Conservation (phyloP, 495 filamentous ascomycete species). For the Chaetomium tenue region DNA sequence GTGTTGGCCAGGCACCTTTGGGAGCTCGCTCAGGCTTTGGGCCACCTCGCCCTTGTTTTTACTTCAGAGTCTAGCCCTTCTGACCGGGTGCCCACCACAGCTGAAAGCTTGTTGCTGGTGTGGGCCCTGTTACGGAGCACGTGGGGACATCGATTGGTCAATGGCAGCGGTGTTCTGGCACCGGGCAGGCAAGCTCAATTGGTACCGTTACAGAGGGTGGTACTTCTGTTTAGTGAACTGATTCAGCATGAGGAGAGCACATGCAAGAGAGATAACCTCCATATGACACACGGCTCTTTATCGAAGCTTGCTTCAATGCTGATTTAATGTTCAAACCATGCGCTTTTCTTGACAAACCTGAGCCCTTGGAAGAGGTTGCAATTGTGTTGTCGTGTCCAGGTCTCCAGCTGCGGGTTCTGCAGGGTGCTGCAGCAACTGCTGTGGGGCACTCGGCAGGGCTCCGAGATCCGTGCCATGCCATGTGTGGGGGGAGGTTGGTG, state of each 20-base stretch:
- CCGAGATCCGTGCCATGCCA: slow-evolving; percentile 1
- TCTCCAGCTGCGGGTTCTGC: not conserved
- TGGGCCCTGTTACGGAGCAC: slow-evolving; percentile 14
- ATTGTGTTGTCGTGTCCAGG: not conserved
- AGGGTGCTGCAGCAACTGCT: not conserved
- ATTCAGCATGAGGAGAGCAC: not conserved
- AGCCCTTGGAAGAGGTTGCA: too few species aligned
- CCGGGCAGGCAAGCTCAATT: not conserved
- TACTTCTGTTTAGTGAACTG: not conserved
- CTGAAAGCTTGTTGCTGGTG: not conserved
- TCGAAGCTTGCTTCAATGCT: too few species aligned
- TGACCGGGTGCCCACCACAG: not conserved
- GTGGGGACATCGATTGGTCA: slow-evolving; percentile 32
- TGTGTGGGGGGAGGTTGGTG: not conserved
- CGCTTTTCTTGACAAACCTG: too few species aligned
- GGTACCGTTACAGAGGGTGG: not conserved
- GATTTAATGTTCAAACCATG: too few species aligned
- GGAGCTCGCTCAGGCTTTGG: too few species aligned
- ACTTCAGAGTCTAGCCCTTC: too few species aligned
- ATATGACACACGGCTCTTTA: too few species aligned
- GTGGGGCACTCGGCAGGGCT: not conserved
- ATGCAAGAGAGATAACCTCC: not conserved
- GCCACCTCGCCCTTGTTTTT: too few species aligned
- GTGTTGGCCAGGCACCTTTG: too few species aligned
- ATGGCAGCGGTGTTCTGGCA: slow-evolving; percentile 15